phyloP scores from a whole-genome alignment of 192 early-diverging fungal genomes.

The Backusella macrospora region DNA sequence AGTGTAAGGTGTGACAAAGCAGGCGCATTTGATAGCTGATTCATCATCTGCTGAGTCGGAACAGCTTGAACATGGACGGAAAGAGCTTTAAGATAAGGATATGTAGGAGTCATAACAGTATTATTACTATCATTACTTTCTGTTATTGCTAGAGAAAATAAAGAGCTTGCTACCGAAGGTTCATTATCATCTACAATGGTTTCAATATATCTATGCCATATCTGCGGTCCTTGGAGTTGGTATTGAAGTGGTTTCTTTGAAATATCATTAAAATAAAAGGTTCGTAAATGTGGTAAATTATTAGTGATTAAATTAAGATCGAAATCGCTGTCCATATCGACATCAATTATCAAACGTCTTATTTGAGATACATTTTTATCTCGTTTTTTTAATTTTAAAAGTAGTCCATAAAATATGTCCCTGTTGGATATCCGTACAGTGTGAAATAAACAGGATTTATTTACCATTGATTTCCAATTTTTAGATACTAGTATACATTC shows the following conservation, averaged over 20 bases:
- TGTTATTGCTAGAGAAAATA: not conserved
- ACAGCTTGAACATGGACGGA: not conserved
- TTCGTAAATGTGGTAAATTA: not conserved
- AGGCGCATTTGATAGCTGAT: not conserved
- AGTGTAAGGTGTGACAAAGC: constrained; percentile 7
- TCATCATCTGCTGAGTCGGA: not conserved
- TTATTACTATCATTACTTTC: not conserved
- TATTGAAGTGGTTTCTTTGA: not conserved
- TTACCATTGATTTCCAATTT: not conserved
- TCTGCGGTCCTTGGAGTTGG: not conserved
- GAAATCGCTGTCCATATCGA: not conserved
- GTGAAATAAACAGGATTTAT: not conserved
- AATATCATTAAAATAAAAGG: not conserved
- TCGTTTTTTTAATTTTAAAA: not conserved
- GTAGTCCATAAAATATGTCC: not conserved
- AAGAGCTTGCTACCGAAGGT: not conserved
- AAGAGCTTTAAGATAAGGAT: constrained; percentile 7
- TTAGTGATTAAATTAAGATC: constrained; percentile 1
- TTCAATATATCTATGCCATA: not conserved
- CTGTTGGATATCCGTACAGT: not conserved
- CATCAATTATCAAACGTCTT: not conserved
- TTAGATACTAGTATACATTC: not conserved
- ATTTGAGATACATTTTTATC: not conserved
- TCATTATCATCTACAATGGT: not conserved
- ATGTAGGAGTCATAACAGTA: not conserved